Conservation (phyloP, 2,329 filamentous ascomycete genomes). For the Venturia nashicola region DNA sequence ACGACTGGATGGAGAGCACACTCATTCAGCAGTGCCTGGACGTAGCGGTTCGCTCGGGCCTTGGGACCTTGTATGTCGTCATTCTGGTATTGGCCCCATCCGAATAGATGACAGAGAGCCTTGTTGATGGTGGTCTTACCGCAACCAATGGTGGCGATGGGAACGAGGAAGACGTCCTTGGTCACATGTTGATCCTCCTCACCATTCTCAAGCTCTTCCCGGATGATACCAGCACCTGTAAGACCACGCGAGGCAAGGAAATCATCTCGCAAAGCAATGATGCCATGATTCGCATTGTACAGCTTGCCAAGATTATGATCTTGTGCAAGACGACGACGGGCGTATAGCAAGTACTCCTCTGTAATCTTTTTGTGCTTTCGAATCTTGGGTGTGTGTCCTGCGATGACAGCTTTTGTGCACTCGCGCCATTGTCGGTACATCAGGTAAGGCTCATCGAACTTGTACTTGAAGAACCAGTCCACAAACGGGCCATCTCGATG, state of each 20-base stretch:
- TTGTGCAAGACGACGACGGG: conserved; percentile 56
- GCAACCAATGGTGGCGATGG: conserved; percentile 87
- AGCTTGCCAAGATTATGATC: conserved; percentile 55
- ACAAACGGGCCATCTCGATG: conserved; percentile 43
- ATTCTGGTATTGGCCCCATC: conserved; percentile 90
- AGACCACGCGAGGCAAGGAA: conserved; percentile 75
- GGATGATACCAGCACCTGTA: conserved; percentile 80
- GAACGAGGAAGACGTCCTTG: conserved; percentile 67
- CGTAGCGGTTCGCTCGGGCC: conserved; percentile 66
- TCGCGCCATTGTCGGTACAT: conserved; percentile 99
- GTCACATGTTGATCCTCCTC: conserved; percentile 40
- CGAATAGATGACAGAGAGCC: conserved; percentile 70
- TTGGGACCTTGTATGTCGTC: conserved; percentile 79
- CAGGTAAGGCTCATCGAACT: conserved; percentile 96
- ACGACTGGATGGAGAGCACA: conserved; percentile 59
- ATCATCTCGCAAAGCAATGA: conserved; percentile 79
- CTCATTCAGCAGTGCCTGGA: conserved; percentile 52
- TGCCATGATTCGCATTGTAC: conserved; percentile 85
- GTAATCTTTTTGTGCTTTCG: conserved; percentile 87
- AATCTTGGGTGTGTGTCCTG: conserved; percentile 58
- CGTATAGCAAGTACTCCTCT: conserved; percentile 78
- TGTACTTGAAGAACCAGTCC: conserved; percentile 99
- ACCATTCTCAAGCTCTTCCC: conserved; percentile 50
- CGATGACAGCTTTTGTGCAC: conserved; percentile 82
- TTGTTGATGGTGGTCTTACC: conserved; percentile 90